A percentile compares a stretch with the other conserved stretches of the same genome.
Conservation (phyloP, 192 early-diverging fungal species). For the Backusella sp. region DNA sequence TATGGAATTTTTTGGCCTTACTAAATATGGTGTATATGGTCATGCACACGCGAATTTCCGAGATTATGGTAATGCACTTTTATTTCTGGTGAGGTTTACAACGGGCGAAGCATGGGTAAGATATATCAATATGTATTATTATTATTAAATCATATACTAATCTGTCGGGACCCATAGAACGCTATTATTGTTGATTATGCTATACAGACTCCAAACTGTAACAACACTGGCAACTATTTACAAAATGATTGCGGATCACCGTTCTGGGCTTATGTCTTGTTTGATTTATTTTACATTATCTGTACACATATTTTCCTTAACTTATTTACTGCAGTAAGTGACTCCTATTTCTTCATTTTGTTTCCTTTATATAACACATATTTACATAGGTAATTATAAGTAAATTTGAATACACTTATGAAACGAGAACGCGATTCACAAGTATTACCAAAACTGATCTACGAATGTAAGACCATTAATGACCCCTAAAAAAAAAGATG, state of each 20-base stretch:
- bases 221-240: slow-evolving; percentile 39
- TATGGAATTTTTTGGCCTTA: slow-evolving; percentile 59
- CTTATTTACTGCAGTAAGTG: slow-evolving; percentile 56
- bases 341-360: not conserved
- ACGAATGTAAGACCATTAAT: slow-evolving; percentile 25
- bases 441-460: slow-evolving; percentile 31
- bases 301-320: slow-evolving; percentile 60
- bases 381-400: slow-evolving; percentile 31
- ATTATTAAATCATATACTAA: not conserved
- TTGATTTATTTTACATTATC: slow-evolving; percentile 55
- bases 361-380: not conserved
- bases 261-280: slow-evolving; percentile 51
- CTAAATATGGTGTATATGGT: slow-evolving; percentile 44
- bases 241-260: slow-evolving; percentile 53
- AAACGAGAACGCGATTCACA: slow-evolving; percentile 33
- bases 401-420: slow-evolving; percentile 38
- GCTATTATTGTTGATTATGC: slow-evolving; percentile 54
- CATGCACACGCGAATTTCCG: slow-evolving; percentile 47
- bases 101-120: slow-evolving; percentile 47
- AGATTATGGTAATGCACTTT: slow-evolving; percentile 41
- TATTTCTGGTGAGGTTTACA: slow-evolving; percentile 52
- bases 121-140: not conserved
- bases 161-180: slow-evolving; percentile 29
- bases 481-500: not conserved
- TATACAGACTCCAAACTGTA: slow-evolving; percentile 47